Evolutionary conservation across 2,329 filamentous ascomycete genomes (phyloP).

Genomic region (Fusarium denticulatum): DNA sequence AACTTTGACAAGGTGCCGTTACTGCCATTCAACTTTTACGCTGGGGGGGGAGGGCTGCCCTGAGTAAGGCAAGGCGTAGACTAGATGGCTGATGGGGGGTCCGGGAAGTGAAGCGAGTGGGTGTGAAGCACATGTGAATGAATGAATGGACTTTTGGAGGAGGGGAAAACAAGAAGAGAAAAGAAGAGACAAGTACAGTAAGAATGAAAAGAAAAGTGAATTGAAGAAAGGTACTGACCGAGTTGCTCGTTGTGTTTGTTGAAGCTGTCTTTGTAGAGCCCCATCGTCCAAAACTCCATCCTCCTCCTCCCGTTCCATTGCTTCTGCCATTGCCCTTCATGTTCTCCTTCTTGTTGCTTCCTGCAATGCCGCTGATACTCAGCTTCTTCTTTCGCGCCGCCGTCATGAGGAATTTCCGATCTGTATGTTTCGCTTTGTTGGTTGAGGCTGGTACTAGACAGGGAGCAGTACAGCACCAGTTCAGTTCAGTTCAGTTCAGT

Average conservation of each 20-base stretch:
- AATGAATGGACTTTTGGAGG: not conserved
- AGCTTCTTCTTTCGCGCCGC: constrained; percentile 29
- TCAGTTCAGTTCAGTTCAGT: not conserved
- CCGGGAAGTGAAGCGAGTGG: constrained; percentile 17
- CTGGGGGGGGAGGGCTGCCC: not conserved
- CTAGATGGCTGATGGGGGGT: not conserved
- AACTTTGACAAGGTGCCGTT: constrained; percentile 13
- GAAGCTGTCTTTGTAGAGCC: constrained; percentile 20
- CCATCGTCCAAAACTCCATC: constrained; percentile 35
- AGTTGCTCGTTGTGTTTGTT: constrained; percentile 8
- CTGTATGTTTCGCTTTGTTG: not conserved
- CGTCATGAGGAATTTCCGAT: constrained; percentile 10
- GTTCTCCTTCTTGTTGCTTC: constrained; percentile 23
- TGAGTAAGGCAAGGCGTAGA: constrained; percentile 20
- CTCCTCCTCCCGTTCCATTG: constrained; percentile 17
- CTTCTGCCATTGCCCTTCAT: constrained; percentile 26
- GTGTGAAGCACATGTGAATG: constrained; percentile 18
- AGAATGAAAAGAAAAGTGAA: not conserved
- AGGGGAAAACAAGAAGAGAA: not conserved
- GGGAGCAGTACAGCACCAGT: not conserved
- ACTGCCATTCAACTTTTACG: not conserved
- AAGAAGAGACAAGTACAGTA: not conserved
- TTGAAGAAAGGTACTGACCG: constrained; percentile 2
- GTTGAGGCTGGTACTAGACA: not conserved
- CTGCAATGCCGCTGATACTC: constrained; percentile 28